A percentile compares a stretch with the other conserved stretches of the same genome.
phyloP scores from a whole-genome alignment of 2,329 filamentous ascomycete genomes.

The Fusarium chuoi region DNA sequence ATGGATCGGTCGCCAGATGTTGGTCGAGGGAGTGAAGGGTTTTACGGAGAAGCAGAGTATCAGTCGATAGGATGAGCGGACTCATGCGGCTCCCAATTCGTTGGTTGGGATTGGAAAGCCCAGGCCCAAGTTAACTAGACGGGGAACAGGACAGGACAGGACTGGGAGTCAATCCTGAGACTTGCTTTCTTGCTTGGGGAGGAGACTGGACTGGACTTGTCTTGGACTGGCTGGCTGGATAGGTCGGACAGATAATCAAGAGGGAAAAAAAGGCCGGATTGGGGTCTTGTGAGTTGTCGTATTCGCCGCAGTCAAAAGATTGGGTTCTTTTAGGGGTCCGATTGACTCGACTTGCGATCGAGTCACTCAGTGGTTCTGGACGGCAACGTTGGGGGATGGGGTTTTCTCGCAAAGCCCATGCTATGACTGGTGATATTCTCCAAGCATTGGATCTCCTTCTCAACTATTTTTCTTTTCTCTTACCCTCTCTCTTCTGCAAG shows the following conservation, averaged over 20 bases:
- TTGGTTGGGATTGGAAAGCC: constrained; percentile 34
- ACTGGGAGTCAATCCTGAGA: constrained; percentile 36
- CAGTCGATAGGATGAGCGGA: constrained; percentile 44
- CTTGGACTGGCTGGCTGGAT: not conserved
- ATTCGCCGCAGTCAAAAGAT: constrained; percentile 35
- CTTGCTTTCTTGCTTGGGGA: constrained; percentile 15
- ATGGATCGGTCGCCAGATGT: constrained; percentile 24
- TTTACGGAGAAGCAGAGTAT: constrained; percentile 40
- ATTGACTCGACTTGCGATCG: constrained; percentile 30
- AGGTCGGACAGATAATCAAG: constrained; percentile 4
- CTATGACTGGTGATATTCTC: constrained; percentile 22
- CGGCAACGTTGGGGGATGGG: constrained; percentile 21
- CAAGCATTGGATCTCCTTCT: constrained; percentile 2
- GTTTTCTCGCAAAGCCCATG: constrained; percentile 8
- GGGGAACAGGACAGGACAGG: constrained; percentile 35
- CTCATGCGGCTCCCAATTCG: constrained; percentile 45
- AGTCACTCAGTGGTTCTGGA: constrained; percentile 15
- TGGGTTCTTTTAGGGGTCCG: constrained; percentile 7
- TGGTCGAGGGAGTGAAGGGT: constrained; percentile 41
- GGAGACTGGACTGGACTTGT: not conserved
- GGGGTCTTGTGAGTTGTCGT: constrained; percentile 30
- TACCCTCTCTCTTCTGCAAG: constrained; percentile 18
- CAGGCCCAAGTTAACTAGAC: constrained; percentile 28
- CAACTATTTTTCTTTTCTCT: constrained; percentile 11
- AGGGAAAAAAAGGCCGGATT: constrained; percentile 19